Conservation (phyloP, 1,284 basidiomycete species). For the Microbotryum lychnidis-dioicae region DNA sequence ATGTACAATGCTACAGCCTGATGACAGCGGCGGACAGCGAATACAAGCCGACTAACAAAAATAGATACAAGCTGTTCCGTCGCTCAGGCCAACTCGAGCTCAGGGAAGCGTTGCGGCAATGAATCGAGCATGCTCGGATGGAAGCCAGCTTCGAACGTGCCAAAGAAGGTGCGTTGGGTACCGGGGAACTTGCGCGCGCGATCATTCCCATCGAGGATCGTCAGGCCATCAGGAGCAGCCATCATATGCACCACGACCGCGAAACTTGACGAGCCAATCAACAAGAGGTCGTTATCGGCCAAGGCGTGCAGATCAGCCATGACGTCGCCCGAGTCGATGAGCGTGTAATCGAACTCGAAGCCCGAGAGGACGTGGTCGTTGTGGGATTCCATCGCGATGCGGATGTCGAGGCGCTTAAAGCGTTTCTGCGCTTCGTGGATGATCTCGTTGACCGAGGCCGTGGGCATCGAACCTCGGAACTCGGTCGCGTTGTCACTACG, state of each 20-base stretch:
- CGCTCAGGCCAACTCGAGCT: no score
- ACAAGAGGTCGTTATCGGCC: not conserved
- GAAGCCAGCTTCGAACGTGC: no score
- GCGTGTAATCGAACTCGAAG: not conserved
- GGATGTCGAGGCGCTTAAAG: not conserved
- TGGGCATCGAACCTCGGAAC: slow-evolving; percentile 1
- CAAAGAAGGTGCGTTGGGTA: no score
- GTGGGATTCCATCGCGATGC: slow-evolving; percentile 2
- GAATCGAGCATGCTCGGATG: no score
- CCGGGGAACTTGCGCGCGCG: no score
- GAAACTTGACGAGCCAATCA: not conserved
- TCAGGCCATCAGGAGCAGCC: not conserved
- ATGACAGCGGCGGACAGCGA: no score
- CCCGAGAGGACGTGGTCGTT: not conserved
- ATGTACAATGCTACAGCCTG: no score
- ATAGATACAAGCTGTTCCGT: no score
- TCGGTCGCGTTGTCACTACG: not conserved
- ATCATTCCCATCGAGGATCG: no score
- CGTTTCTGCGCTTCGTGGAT: not conserved
- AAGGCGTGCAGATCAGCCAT: not conserved
- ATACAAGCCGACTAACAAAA: no score
- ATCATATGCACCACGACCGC: not conserved
- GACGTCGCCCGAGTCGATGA: not conserved
- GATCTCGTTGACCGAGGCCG: not conserved
- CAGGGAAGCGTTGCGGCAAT: no score